Evolutionary conservation across 129 eudicot genomes (phyloP).

Genomic region (Solidago caesia): DNA sequence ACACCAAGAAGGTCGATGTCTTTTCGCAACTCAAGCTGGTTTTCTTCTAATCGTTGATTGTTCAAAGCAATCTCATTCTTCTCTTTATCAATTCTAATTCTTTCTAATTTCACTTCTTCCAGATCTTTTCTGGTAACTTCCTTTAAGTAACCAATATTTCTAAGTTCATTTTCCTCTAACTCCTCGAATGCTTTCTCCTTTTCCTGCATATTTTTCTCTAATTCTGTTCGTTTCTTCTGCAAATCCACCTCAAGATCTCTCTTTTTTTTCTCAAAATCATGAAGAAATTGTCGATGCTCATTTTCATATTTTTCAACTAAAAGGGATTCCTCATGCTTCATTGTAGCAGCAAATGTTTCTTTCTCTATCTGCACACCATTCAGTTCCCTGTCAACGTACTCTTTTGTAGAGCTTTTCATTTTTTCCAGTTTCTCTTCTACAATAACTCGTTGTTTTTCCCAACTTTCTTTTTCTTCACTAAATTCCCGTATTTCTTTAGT

Average conservation of each 20-base stretch:
- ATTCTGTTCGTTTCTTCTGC: constrained; percentile 49
- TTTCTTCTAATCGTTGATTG: constrained; percentile 53
- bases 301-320: constrained; percentile 44
- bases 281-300: constrained; percentile 50
- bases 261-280: constrained; percentile 57
- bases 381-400: constrained; percentile 38
- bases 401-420: constrained; percentile 52
- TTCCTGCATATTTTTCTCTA: constrained; percentile 52
- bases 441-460: constrained; percentile 42
- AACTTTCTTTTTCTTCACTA: constrained; percentile 44
- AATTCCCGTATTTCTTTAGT: constrained; percentile 44
- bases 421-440: constrained; percentile 58
- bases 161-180: constrained; percentile 48
- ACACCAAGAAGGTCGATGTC: constrained; percentile 67
- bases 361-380: constrained; percentile 56
- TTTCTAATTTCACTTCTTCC: constrained; percentile 57
- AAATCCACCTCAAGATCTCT: constrained; percentile 55
- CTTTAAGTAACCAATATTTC: constrained; percentile 46
- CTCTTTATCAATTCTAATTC: constrained; percentile 50
- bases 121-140: constrained; percentile 48
- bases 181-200: constrained; percentile 58
- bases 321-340: constrained; percentile 55
- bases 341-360: constrained; percentile 64
- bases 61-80: constrained; percentile 47
- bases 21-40: constrained; percentile 63